phyloP scores from a whole-genome alignment of 495 filamentous ascomycete genomes.

The Annulohypoxylon nitens region DNA sequence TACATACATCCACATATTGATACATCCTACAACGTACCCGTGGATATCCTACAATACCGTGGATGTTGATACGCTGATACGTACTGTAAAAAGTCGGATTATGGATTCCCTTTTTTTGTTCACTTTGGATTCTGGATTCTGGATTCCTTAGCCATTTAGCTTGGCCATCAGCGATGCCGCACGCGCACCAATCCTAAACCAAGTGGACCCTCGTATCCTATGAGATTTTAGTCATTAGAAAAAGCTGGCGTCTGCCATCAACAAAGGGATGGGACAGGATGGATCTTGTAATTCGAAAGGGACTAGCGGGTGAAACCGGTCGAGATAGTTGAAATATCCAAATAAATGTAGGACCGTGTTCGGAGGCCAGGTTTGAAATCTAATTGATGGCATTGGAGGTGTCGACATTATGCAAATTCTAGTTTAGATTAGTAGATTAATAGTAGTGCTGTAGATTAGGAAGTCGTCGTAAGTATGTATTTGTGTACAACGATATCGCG shows the following conservation, averaged over 20 bases:
- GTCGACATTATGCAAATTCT: constrained; percentile 32
- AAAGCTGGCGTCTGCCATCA: constrained; percentile 28
- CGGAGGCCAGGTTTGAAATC: constrained; percentile 39
- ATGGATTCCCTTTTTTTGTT: neutral
- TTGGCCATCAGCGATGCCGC: constrained; percentile 34
- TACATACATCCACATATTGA: neutral
- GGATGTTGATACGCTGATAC: neutral
- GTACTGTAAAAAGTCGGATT: neutral
- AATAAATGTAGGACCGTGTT: constrained; percentile 34
- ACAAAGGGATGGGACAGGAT: constrained; percentile 5
- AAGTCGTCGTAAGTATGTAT: constrained; percentile 9
- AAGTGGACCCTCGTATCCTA: constrained; percentile 40
- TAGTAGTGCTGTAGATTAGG: constrained; percentile 9
- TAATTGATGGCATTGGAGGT: constrained; percentile 37
- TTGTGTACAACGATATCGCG: too few relatives aligned
- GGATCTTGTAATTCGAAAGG: constrained; percentile 9
- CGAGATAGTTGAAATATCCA: constrained; percentile 27
- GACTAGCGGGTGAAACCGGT: constrained; percentile 46
- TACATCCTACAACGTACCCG: too few relatives aligned
- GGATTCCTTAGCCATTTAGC: constrained; percentile 10
- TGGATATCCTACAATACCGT: neutral
- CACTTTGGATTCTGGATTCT: neutral
- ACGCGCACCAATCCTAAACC: constrained; percentile 34
- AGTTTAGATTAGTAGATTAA: constrained; percentile 5
- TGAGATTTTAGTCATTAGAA: constrained; percentile 43